Percentiles rank a stretch among this genome's conserved stretches.
phyloP scores from a whole-genome alignment of 1,139 yeast species.

The Kazachstania sp. region DNA sequence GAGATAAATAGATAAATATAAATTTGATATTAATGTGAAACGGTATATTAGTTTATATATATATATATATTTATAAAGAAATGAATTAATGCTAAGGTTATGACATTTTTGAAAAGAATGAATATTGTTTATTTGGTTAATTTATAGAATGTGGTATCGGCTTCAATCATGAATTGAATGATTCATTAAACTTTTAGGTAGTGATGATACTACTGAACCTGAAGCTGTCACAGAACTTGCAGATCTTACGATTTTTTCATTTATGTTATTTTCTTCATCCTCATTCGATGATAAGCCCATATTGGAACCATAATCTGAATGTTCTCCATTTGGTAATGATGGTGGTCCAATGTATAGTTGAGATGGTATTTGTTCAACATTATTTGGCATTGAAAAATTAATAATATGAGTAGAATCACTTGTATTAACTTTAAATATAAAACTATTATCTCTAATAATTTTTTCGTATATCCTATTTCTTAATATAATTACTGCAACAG shows the following conservation, averaged over 20 bases:
- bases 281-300: background rate
- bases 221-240: background rate
- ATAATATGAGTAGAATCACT: background rate
- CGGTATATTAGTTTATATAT: too few species aligned
- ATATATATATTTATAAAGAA: too few species aligned
- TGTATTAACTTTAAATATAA: conserved; percentile 2
- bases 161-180: background rate
- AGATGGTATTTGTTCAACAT: background rate
- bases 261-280: background rate
- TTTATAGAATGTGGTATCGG: background rate
- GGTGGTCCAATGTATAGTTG: background rate
- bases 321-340: background rate
- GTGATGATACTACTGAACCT: background rate
- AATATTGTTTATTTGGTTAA: background rate
- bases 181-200: background rate
- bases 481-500: conserved; percentile 13
- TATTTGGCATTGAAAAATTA: conserved; percentile 1
- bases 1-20: background rate
- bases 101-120: background rate
- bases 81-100: background rate
- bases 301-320: background rate
- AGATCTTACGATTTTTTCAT: background rate
- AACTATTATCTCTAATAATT: conserved; percentile 2
- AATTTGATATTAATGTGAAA: too few species aligned
- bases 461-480: conserved; percentile 14